Conservation (phyloP, 805 yeast species). For the Ogataea kodamae region DNA sequence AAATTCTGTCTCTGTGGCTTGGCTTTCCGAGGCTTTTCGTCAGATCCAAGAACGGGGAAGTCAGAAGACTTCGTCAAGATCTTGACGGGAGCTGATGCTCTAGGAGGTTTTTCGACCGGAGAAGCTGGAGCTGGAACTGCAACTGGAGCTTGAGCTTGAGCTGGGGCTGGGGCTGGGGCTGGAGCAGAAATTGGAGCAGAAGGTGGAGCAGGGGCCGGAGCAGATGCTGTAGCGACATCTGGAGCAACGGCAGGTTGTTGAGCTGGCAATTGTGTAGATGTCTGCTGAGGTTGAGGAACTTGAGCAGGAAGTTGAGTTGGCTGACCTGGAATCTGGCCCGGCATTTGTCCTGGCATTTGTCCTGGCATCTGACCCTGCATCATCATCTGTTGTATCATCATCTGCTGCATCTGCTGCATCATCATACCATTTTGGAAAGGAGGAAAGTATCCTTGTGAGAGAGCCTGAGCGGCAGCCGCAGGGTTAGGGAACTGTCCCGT, state of each 20-base stretch:
- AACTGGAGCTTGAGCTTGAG: not conserved
- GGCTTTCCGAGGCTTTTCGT: conserved; percentile 15
- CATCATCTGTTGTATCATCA: conserved; percentile 12
- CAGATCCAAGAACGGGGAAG: conserved; percentile 13
- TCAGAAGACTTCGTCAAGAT: not conserved
- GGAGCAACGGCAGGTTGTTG: conserved; percentile 7
- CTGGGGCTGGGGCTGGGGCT: conserved; percentile 1
- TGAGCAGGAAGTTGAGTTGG: conserved; percentile 20
- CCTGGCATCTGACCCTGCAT: conserved; percentile 10
- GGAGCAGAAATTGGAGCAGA: conserved; percentile 1
- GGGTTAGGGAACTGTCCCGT: conserved; percentile 33
- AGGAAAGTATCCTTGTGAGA: conserved; percentile 30
- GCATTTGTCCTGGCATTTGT: too few species aligned
- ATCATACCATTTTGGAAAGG: conserved; percentile 26
- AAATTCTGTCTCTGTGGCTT: conserved; percentile 31
- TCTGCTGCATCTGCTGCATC: conserved; percentile 22
- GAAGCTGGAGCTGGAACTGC: not conserved
- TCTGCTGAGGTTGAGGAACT: conserved; percentile 11
- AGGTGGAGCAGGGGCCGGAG: conserved; percentile 1
- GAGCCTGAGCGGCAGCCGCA: conserved; percentile 32
- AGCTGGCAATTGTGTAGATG: conserved; percentile 20
- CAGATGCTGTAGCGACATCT: not conserved
- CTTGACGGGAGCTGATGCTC: not conserved
- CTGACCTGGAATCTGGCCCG: conserved; percentile 22
- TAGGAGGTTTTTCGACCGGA: not conserved